Evolutionary conservation across 2,329 filamentous ascomycete genomes (phyloP).

Genomic region (Zasmidium citrigriseum): DNA sequence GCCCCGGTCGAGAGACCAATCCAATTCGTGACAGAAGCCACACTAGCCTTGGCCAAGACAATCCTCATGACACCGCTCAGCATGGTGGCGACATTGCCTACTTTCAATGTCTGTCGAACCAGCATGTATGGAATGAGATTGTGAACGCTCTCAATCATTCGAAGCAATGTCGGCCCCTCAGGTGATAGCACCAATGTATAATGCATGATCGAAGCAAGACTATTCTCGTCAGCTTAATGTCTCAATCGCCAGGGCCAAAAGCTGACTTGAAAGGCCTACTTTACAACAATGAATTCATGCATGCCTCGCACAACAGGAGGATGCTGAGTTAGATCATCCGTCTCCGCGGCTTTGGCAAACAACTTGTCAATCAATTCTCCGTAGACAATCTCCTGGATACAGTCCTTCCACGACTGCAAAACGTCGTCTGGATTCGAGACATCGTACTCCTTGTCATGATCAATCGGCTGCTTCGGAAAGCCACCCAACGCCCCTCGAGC

Average conservation of each 20-base stretch:
- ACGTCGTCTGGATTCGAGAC: conserved; percentile 61
- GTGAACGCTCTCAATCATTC: conserved; percentile 69
- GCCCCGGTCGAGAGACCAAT: conserved; percentile 70
- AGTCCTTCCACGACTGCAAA: conserved; percentile 65
- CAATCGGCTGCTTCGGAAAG: conserved; percentile 44
- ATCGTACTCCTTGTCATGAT: conserved; percentile 54
- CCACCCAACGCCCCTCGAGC: conserved; percentile 68
- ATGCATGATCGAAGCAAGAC: conserved; percentile 72
- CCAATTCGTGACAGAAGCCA: conserved; percentile 76
- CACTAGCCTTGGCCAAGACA: conserved; percentile 74
- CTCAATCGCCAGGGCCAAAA: background rate
- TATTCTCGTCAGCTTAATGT: conserved; percentile 36
- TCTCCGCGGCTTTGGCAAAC: conserved; percentile 61
- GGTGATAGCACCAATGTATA: conserved; percentile 72
- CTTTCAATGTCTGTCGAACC: conserved; percentile 70
- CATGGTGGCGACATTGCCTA: conserved; percentile 82
- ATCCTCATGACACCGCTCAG: conserved; percentile 72
- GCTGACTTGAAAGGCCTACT: conserved; percentile 51
- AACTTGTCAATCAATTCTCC: conserved; percentile 66
- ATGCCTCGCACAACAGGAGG: conserved; percentile 63
- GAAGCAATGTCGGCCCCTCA: conserved; percentile 72
- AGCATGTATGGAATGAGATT: conserved; percentile 70
- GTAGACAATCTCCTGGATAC: conserved; percentile 67
- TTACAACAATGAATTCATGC: conserved; percentile 68
- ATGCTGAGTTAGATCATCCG: conserved; percentile 65